A percentile compares a stretch with the other conserved stretches of the same genome.
Conservation (phyloP, 2,329 filamentous ascomycete species). For the Arthrobotrys entomopaga region DNA sequence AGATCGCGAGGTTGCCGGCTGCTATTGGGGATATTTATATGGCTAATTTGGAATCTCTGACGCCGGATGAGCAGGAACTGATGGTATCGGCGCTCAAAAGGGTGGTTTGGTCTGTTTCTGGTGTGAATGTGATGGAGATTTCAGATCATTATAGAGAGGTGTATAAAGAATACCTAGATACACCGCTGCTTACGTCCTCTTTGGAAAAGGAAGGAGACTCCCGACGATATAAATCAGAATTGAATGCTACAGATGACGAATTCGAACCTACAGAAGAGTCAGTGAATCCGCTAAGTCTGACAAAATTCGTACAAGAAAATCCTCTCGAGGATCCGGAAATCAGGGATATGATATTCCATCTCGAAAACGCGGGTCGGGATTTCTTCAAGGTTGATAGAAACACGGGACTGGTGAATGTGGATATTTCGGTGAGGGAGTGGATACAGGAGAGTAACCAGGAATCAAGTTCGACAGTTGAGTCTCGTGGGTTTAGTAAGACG, state of each 20-base stretch:
- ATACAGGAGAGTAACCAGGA: constrained; percentile 18
- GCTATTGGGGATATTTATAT: constrained; percentile 45
- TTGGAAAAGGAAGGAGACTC: not conserved
- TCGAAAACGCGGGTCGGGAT: constrained; percentile 27
- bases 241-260: not conserved
- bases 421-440: constrained; percentile 40
- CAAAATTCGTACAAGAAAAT: not conserved
- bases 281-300: not conserved
- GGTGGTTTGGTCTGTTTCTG: constrained; percentile 39
- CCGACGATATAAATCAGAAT: too few relatives aligned
- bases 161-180: constrained; percentile 10
- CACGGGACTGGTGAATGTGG: constrained; percentile 18
- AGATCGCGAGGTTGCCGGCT: constrained; percentile 20
- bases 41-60: constrained; percentile 27
- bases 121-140: constrained; percentile 21
- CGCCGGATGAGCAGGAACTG: constrained; percentile 31
- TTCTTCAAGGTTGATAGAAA: constrained; percentile 24
- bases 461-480: not conserved
- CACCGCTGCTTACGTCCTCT: not conserved
- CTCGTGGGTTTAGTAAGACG: constrained; percentile 34
- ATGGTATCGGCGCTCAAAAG: constrained; percentile 30
- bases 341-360: constrained; percentile 28
- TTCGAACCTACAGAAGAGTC: not conserved
- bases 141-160: constrained; percentile 37
- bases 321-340: constrained; percentile 30